Percentiles rank a stretch among this genome's conserved stretches.
Conservation (phyloP, 2,329 filamentous ascomycete species). For the Botryotinia globosa region DNA sequence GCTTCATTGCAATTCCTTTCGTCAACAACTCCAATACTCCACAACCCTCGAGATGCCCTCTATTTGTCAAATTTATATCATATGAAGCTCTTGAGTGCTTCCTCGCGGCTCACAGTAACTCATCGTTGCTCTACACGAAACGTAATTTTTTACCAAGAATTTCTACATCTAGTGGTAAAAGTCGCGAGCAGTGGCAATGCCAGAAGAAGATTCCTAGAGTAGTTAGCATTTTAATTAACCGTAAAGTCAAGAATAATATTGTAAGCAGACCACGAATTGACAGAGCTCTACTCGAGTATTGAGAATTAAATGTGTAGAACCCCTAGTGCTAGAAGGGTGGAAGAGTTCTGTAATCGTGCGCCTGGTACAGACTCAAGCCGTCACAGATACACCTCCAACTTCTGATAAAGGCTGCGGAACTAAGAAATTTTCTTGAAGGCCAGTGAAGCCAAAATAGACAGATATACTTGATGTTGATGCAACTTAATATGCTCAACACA, state of each 20-base stretch:
- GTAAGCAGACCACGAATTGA: not conserved
- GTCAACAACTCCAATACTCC: not conserved
- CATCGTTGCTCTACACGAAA: not conserved
- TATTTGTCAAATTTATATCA: too few species aligned
- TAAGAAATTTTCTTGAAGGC: not conserved
- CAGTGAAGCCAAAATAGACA: not conserved
- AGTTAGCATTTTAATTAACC: not conserved
- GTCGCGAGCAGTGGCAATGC: not conserved
- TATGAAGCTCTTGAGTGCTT: not conserved
- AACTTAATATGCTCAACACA: not conserved
- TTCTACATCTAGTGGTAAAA: not conserved
- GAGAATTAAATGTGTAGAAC: not conserved
- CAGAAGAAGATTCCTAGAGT: not conserved
- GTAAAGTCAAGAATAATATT: not conserved
- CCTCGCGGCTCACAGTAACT: too few species aligned
- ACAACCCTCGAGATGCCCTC: not conserved
- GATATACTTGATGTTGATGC: not conserved
- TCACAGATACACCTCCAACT: not conserved
- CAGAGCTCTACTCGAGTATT: not conserved
- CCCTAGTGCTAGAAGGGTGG: not conserved
- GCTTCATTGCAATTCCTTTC: not conserved
- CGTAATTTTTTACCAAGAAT: not conserved
- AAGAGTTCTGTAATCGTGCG: not conserved
- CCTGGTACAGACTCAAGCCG: not conserved
- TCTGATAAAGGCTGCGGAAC: not conserved